Conservation (phyloP, 495 filamentous ascomycete genomes). For the Lophiotrema nucula region DNA sequence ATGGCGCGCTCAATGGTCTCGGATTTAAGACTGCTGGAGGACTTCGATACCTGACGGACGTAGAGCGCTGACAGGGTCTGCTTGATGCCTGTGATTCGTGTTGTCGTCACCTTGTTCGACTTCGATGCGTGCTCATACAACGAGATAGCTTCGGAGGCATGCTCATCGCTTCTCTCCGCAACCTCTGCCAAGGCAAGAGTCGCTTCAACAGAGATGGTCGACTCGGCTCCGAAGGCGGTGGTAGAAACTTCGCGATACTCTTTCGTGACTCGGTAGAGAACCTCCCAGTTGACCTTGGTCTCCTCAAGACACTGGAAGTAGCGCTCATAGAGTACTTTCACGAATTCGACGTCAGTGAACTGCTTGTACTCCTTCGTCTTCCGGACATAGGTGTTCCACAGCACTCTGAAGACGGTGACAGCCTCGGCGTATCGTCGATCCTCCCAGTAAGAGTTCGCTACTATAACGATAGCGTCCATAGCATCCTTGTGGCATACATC, state of each 20-base stretch:
- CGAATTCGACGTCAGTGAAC: constrained; percentile 12
- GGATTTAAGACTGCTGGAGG: constrained; percentile 3
- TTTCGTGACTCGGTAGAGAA: constrained; percentile 13
- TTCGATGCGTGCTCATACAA: constrained; percentile 20
- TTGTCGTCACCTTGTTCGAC: constrained; percentile 2
- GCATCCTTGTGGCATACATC: constrained; percentile 25
- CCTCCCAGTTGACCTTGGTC: constrained; percentile 10
- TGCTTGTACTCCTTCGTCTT: constrained; percentile 25
- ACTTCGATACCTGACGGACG: constrained; percentile 10
- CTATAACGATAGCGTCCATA: constrained; percentile 22
- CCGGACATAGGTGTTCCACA: constrained; percentile 18
- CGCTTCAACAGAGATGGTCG: constrained; percentile 13
- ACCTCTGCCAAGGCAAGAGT: constrained; percentile 17
- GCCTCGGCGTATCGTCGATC: constrained; percentile 27
- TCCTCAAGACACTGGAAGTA: constrained; percentile 30
- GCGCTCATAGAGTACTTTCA: constrained; percentile 18
- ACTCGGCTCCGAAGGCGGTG: constrained; percentile 11
- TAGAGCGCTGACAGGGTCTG: constrained; percentile 22
- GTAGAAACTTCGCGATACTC: constrained; percentile 17
- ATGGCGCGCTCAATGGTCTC: constrained; percentile 21
- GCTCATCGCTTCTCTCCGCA: constrained; percentile 15
- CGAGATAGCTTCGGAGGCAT: constrained; percentile 13
- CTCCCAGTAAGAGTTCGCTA: constrained; percentile 21
- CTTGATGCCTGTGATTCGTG: constrained; percentile 8
- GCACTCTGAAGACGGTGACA: constrained; percentile 19